Evolutionary conservation across 345 rosid species (phyloP), one percentile per base, ranked within the genome.

Genomic region (Populus tremula): DNA sequence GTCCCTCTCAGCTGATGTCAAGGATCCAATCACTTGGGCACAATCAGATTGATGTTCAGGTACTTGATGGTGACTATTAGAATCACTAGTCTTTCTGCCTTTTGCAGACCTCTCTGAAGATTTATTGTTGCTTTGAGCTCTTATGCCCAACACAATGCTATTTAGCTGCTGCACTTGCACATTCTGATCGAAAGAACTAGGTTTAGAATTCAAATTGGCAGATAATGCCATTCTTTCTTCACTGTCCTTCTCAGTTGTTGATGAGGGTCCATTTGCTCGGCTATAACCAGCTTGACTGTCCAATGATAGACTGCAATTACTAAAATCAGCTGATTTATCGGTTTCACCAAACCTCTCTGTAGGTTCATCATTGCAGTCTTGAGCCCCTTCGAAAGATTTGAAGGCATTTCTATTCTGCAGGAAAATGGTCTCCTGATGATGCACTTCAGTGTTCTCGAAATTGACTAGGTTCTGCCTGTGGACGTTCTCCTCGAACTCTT

Each of bases 121-220:
- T 65, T 75, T 81, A 75, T 21, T 65, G 11, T 76, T 80, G 77
- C 77, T 17, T 72, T 77, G 85, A 77, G 88, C 88, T 75, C 69
- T 80, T 69, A 84, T 77, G 79, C 82, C 87, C 76, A 87, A 69
- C 8, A 88, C 87, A 77, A 86, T 83, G 66, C 79, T 80, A 70
- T 85, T 85, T 23, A 67, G 86, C 47, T 78, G 79, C 80, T 77
- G 77, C 64, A 49, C 49, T 82, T 64, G 84, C 71, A 61, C 73
- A 54, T 61, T 67, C 79, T 67, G 78, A 9, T 77, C 35, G 12
- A 80, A 64, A 71, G 69, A 53, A 35, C 79, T 66, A 31, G 82
- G 29, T 36, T 75, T 78, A 49, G 72, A 41, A 43, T 77, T 77
- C 1, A 82, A 69, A 64, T 79, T 86, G 12, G 14, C 31, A 29